Evolutionary conservation across 495 filamentous ascomycete genomes (phyloP).

Genomic region (Apodospora peruviana): DNA sequence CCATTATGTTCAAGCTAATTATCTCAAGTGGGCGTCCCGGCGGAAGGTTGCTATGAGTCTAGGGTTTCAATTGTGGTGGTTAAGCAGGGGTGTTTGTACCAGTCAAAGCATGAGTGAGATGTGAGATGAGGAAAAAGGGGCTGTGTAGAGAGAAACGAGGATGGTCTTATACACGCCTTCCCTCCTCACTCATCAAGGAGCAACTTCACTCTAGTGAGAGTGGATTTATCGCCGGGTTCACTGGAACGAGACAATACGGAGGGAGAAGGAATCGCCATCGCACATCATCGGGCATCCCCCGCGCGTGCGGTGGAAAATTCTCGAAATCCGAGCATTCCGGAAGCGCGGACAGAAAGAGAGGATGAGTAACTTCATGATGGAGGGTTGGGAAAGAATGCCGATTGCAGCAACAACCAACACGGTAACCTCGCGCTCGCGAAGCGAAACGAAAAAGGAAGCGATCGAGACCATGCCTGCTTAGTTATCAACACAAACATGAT

Average conservation of each 20-base stretch:
- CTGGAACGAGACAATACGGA: neutral
- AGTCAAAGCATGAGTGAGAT: neutral
- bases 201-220: too few relatives aligned
- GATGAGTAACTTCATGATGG: neutral
- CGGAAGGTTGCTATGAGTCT: neutral
- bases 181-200: too few relatives aligned
- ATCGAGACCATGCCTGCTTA: too few relatives aligned
- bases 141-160: neutral
- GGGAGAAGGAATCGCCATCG: neutral
- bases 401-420: neutral
- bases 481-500: too few relatives aligned
- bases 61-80: neutral
- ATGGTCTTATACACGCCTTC: neutral
- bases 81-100: neutral
- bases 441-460: too few relatives aligned
- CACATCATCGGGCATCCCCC: too few relatives aligned
- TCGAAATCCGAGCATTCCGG: constrained; percentile 13
- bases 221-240: neutral
- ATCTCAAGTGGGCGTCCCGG: neutral
- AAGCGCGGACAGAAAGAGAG: too few relatives aligned
- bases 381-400: too few relatives aligned
- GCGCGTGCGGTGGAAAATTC: constrained; percentile 5
- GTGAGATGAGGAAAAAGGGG: neutral
- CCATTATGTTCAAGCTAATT: neutral
- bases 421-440: too few relatives aligned